These are phyloP conservation scores for Scytalidium sp. DNA, from an alignment of 2,329 filamentous ascomycete genomes.

Conservation along the genomic window DNA sequence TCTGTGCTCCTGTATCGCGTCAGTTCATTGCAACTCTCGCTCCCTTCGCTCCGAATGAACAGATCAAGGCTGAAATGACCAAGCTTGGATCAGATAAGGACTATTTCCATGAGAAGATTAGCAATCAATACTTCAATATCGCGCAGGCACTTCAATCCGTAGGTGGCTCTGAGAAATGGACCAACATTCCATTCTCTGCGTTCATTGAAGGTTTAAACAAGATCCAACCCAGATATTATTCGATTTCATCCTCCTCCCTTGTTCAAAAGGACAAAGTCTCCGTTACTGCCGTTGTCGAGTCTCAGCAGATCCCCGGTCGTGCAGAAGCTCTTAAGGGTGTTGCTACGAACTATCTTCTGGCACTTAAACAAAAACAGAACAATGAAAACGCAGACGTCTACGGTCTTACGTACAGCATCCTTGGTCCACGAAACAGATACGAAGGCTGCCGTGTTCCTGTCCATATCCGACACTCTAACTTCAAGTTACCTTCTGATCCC, in stretches of 20 bases:
- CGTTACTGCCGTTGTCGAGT: slow-evolving; percentile 92
- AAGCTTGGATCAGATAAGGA: slow-evolving; percentile 91
- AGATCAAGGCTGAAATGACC: slow-evolving; percentile 80
- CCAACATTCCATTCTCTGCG: slow-evolving; percentile 85
- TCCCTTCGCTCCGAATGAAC: slow-evolving; percentile 83
- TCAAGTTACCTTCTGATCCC: slow-evolving; percentile 96
- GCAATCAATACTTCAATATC: slow-evolving; percentile 82
- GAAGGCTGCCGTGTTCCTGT: slow-evolving; percentile 93
- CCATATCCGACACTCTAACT: slow-evolving; percentile 96
- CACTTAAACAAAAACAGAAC: slow-evolving; percentile 95
- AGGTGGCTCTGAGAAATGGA: slow-evolving; percentile 73
- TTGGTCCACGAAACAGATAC: slow-evolving; percentile 92
- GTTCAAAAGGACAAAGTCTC: slow-evolving; percentile 95
- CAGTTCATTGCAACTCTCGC: slow-evolving; percentile 88
- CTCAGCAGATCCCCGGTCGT: slow-evolving; percentile 71
- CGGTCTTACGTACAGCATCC: slow-evolving; percentile 81
- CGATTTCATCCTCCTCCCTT: slow-evolving; percentile 93
- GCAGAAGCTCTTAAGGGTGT: slow-evolving; percentile 84
- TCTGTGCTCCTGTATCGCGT: slow-evolving; percentile 91
- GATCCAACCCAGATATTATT: slow-evolving; percentile 97
- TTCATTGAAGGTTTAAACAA: slow-evolving; percentile 93
- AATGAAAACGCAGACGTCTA: slow-evolving; percentile 81
- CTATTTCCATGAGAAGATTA: slow-evolving; percentile 86
- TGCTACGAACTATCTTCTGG: slow-evolving; percentile 93
- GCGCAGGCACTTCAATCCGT: slow-evolving; percentile 76